Conservation (phyloP, 192 early-diverging fungal species). For the Funneliformis mosseae region DNA sequence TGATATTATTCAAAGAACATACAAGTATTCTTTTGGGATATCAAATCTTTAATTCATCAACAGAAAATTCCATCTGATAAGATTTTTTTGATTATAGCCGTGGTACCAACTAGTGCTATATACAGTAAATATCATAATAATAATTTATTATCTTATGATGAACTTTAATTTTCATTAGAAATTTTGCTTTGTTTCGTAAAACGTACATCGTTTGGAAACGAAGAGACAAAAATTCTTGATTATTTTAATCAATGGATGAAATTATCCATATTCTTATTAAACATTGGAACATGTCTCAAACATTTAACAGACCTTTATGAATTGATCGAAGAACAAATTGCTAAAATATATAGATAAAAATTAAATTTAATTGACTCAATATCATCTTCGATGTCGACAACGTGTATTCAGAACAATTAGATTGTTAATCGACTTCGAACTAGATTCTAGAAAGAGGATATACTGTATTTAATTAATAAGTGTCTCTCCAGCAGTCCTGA, state of each 20-base stretch:
- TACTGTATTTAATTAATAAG: no score
- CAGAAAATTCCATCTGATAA: constrained; percentile 25
- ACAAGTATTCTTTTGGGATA: constrained; percentile 20
- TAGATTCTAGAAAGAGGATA: no score
- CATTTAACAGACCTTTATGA: constrained; percentile 31
- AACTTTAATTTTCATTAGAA: constrained; percentile 32
- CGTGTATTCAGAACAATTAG: no score
- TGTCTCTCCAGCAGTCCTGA: no score
- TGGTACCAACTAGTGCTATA: no score
- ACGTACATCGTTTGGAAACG: constrained; percentile 18
- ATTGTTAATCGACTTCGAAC: no score
- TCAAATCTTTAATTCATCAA: constrained; percentile 22
- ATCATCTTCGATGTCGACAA: no score
- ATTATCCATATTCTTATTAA: constrained; percentile 16
- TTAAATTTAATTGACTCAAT: constrained; percentile 2
- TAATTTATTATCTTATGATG: constrained; percentile 1
- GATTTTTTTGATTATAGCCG: not conserved
- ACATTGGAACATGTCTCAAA: constrained; percentile 9
- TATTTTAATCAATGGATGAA: constrained; percentile 34
- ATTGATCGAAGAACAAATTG: constrained; percentile 26
- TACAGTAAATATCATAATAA: not conserved
- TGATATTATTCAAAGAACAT: constrained; percentile 24
- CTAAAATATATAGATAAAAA: constrained; percentile 22
- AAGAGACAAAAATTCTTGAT: constrained; percentile 2
- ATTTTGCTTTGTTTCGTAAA: constrained; percentile 33